Conservation (phyloP, 1,139 yeast species). For the Saccharomyces hybrid region DNA sequence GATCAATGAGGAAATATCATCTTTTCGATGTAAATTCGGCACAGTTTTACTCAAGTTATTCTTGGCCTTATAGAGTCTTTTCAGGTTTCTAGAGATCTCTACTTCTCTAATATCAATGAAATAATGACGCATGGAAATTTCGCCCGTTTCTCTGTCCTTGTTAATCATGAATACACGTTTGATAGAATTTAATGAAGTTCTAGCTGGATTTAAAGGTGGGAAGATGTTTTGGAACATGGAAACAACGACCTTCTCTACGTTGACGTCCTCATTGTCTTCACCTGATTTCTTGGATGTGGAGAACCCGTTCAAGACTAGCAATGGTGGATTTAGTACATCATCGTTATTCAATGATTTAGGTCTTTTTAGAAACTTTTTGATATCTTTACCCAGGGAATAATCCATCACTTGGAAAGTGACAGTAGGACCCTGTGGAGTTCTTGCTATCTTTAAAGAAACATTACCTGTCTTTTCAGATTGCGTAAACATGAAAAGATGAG, state of each 20-base stretch:
- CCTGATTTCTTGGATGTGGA: slow-evolving; percentile 29
- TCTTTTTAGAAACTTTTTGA: slow-evolving; percentile 53
- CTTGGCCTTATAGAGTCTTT: slow-evolving; percentile 64
- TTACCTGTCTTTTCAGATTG: slow-evolving; percentile 73
- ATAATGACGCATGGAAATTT: slow-evolving; percentile 81
- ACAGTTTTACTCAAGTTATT: slow-evolving; percentile 54
- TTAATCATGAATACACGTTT: slow-evolving; percentile 79
- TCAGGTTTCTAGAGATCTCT: slow-evolving; percentile 73
- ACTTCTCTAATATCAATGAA: slow-evolving; percentile 81
- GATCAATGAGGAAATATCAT: slow-evolving; percentile 75
- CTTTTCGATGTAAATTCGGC: slow-evolving; percentile 63
- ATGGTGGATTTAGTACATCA: slow-evolving; percentile 72
- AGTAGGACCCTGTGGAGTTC: slow-evolving; percentile 93
- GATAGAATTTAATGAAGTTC: slow-evolving; percentile 63
- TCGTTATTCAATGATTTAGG: slow-evolving; percentile 66
- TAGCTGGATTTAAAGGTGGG: slow-evolving; percentile 82
- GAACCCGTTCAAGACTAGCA: slow-evolving; percentile 87
- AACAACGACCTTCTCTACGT: slow-evolving; percentile 68
- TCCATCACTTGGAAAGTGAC: slow-evolving; percentile 69
- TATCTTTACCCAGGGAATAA: slow-evolving; percentile 79
- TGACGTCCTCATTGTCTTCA: slow-evolving; percentile 33
- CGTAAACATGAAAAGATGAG: slow-evolving; percentile 79
- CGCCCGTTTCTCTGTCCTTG: slow-evolving; percentile 61
- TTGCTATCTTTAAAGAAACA: slow-evolving; percentile 73
- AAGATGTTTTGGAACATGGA: slow-evolving; percentile 93